These are phyloP conservation scores for Epichloe coenophiala DNA, from an alignment of 2,329 filamentous ascomycete species.

Conservation along the genomic window DNA sequence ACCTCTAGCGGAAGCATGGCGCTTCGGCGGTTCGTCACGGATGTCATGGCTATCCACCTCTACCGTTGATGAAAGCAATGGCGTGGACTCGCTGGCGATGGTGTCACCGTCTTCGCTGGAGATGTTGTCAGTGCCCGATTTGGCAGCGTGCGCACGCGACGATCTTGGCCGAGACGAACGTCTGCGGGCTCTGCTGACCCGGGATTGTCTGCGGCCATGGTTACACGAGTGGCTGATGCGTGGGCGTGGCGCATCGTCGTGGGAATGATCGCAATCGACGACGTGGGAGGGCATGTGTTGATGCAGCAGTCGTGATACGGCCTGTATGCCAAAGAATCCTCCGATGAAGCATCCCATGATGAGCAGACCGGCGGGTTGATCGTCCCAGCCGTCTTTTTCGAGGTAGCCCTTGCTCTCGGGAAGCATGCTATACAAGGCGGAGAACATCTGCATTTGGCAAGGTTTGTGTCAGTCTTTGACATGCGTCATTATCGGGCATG, in stretches of 20 bases:
- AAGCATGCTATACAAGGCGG: conserved; percentile 83
- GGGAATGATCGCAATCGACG: conserved; percentile 66
- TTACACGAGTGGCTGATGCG: conserved; percentile 15
- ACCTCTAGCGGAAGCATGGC: conserved; percentile 15
- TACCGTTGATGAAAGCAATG: conserved; percentile 23
- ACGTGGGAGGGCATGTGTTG: conserved; percentile 64
- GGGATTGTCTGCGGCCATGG: conserved; percentile 15
- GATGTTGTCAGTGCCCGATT: neutral
- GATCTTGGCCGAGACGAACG: conserved; percentile 15
- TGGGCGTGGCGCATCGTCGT: conserved; percentile 37
- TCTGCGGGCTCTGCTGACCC: conserved; percentile 19
- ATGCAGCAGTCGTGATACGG: conserved; percentile 59
- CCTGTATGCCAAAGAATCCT: conserved; percentile 64
- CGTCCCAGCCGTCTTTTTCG: conserved; percentile 49
- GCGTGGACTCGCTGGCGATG: conserved; percentile 31
- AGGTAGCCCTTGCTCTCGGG: conserved; percentile 75
- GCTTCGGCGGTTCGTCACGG: conserved; percentile 13
- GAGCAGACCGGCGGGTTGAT: conserved; percentile 53
- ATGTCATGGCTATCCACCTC: conserved; percentile 15
- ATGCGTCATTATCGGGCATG: neutral
- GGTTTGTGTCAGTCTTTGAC: neutral
- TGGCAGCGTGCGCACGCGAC: conserved; percentile 6
- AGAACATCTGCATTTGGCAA: conserved; percentile 55
- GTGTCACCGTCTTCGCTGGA: conserved; percentile 7
- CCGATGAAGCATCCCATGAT: conserved; percentile 56